These are phyloP conservation scores for Colletotrichum godetiae DNA, from an alignment of 2,329 filamentous ascomycete species.

Conservation along the genomic window DNA sequence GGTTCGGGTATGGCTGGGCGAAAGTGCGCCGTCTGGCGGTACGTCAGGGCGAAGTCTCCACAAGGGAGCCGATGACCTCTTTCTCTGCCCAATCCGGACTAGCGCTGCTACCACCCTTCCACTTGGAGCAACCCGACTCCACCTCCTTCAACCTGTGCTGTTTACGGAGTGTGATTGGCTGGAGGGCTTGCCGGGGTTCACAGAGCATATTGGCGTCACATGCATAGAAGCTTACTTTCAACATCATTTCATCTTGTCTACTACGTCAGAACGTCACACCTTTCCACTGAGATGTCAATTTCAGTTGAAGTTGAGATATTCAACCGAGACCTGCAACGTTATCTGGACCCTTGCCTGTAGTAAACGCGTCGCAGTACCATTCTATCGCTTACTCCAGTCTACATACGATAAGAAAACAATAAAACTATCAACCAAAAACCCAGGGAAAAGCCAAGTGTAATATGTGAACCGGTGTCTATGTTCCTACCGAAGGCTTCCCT, in stretches of 20 bases:
- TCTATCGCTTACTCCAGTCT: neutral
- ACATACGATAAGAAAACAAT: neutral
- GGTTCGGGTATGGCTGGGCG: slow-evolving; percentile 26
- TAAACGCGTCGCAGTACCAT: slow-evolving; percentile 1
- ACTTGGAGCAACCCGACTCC: slow-evolving; percentile 20
- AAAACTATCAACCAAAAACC: neutral
- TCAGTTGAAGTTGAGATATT: neutral
- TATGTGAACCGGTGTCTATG: neutral
- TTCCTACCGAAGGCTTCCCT: neutral
- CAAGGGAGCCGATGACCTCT: slow-evolving; percentile 34
- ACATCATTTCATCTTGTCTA: neutral
- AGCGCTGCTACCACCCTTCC: slow-evolving; percentile 17
- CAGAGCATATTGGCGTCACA: slow-evolving; percentile 23
- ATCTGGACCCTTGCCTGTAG: neutral
- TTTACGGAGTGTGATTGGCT: slow-evolving; percentile 19
- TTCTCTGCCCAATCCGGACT: neutral
- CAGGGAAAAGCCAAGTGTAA: neutral
- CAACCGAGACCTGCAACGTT: neutral
- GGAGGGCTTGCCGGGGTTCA: neutral
- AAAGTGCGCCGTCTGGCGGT: slow-evolving; percentile 22
- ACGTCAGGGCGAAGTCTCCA: slow-evolving; percentile 34
- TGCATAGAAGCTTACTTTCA: slow-evolving; percentile 6
- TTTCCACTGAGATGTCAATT: neutral
- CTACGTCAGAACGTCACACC: neutral
- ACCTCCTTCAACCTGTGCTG: slow-evolving; percentile 15